Evolutionary conservation across 805 yeast genomes (phyloP).

Genomic region (Vanderwaltozyma verrucispora): DNA sequence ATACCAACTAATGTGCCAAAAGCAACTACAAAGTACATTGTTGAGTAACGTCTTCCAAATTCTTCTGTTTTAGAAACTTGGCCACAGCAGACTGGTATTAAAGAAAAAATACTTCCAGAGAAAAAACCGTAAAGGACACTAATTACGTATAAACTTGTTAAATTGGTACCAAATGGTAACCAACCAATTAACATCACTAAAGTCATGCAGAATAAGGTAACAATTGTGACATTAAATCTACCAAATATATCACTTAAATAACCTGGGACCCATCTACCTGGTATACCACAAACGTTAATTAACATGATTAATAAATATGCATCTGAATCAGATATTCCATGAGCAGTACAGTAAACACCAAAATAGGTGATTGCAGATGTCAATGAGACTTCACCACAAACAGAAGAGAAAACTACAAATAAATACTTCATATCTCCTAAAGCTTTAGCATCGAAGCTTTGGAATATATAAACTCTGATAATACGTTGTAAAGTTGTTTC

Average conservation of each 20-base stretch:
- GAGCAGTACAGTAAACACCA: conserved; percentile 40
- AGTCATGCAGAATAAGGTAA: conserved; percentile 25
- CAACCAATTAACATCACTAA: conserved; percentile 29
- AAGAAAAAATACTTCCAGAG: conserved; percentile 44
- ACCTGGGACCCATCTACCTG: conserved; percentile 38
- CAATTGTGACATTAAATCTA: conserved; percentile 41
- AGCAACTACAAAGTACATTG: conserved; percentile 49
- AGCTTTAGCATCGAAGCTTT: conserved; percentile 28
- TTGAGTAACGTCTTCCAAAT: conserved; percentile 45
- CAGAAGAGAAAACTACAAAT: conserved; percentile 35
- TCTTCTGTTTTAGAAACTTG: conserved; percentile 44
- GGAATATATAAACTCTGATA: conserved; percentile 22
- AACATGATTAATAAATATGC: conserved; percentile 38
- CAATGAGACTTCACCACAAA: conserved; percentile 38
- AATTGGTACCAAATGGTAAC: conserved; percentile 29
- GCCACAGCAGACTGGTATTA: conserved; percentile 49
- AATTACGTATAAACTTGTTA: conserved; percentile 34
- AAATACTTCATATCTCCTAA: conserved; percentile 37
- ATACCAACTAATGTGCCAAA: conserved; percentile 41
- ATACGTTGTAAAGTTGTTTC: conserved; percentile 1
- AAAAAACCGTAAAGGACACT: conserved; percentile 41
- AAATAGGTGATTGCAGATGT: conserved; percentile 38
- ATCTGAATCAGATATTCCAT: conserved; percentile 33
- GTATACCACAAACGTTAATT: conserved; percentile 32
- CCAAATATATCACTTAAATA: conserved; percentile 38